phyloP scores from a whole-genome alignment of 495 filamentous ascomycete species.

The Parathielavia hyrcaniae region DNA sequence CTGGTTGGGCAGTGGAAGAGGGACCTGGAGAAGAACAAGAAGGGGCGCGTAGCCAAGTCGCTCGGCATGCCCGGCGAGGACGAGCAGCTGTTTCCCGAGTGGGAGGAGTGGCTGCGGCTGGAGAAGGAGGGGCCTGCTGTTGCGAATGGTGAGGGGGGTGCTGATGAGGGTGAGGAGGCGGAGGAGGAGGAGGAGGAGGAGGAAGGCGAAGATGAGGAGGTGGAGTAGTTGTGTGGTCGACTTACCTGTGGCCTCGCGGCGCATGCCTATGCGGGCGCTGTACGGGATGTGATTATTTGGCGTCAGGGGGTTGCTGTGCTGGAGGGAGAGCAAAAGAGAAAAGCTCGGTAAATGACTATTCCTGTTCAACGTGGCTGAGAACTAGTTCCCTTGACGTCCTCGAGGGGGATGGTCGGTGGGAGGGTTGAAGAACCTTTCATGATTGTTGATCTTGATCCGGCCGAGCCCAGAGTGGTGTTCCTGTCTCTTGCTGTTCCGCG shows the following conservation, averaged over 20 bases:
- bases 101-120: constrained; percentile 79
- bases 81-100: constrained; percentile 89
- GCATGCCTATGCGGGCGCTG: not conserved
- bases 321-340: constrained; percentile 2
- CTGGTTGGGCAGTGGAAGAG: constrained; percentile 74
- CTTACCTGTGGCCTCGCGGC: not conserved
- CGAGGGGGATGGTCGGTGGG: no score
- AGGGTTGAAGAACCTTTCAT: not conserved
- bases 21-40: constrained; percentile 69
- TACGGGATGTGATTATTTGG: constrained; percentile 2
- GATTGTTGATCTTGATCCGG: not conserved
- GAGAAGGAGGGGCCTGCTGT: constrained; percentile 58
- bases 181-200: constrained; percentile 18
- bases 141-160: constrained; percentile 22
- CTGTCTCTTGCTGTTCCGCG: no score
- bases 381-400: no score
- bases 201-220: constrained; percentile 13
- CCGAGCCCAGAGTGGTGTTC: no score
- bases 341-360: not conserved
- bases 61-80: constrained; percentile 83
- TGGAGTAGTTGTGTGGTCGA: not conserved
- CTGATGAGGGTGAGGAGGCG: constrained; percentile 15
- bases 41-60: constrained; percentile 72
- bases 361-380: not conserved
- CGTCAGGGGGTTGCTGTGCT: not conserved